Percentiles rank a stretch among this genome's conserved stretches.
Evolutionary conservation across 495 filamentous ascomycete species (phyloP).

Genomic region (Penicillium odoratum): DNA sequence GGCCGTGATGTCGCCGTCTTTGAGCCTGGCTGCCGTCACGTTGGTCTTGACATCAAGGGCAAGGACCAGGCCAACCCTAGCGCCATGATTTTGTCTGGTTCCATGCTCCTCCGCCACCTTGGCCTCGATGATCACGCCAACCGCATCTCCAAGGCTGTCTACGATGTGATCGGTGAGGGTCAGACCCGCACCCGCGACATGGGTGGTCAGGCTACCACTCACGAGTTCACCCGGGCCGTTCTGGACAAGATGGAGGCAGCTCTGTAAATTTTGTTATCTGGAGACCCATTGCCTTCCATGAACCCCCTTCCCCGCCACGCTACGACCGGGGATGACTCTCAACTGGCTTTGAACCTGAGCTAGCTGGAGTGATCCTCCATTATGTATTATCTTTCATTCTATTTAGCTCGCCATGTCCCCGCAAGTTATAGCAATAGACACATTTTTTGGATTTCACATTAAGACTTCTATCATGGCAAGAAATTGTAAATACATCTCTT

Average conservation of each 20-base stretch:
- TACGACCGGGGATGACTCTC: conserved; percentile 24
- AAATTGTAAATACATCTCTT: neutral
- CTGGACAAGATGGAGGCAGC: conserved; percentile 85
- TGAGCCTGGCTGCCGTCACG: conserved; percentile 97
- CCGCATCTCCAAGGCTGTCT: conserved; percentile 95
- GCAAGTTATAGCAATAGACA: conserved; percentile 34
- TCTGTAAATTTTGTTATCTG: conserved; percentile 34
- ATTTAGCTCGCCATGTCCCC: conserved; percentile 30
- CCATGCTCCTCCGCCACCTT: conserved; percentile 95
- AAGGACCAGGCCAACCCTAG: conserved; percentile 99
- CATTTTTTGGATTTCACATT: conserved; percentile 14
- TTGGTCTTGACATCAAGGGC: conserved; percentile 98
- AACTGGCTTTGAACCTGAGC: conserved; percentile 5
- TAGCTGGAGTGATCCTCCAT: conserved; percentile 22
- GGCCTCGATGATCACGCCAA: conserved; percentile 97
- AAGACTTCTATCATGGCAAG: neutral
- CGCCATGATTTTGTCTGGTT: conserved; percentile 87
- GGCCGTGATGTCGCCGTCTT: conserved; percentile 97
- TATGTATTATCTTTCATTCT: conserved; percentile 37
- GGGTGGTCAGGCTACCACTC: conserved; percentile 84
- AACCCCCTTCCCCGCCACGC: conserved; percentile 14
- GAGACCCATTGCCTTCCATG: conserved; percentile 12
- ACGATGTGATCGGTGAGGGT: conserved; percentile 91
- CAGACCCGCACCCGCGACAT: conserved; percentile 88
- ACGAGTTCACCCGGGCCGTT: conserved; percentile 93